Conservation (phyloP, 2,329 filamentous ascomycete species). For the Colletotrichum tamarilloi region DNA sequence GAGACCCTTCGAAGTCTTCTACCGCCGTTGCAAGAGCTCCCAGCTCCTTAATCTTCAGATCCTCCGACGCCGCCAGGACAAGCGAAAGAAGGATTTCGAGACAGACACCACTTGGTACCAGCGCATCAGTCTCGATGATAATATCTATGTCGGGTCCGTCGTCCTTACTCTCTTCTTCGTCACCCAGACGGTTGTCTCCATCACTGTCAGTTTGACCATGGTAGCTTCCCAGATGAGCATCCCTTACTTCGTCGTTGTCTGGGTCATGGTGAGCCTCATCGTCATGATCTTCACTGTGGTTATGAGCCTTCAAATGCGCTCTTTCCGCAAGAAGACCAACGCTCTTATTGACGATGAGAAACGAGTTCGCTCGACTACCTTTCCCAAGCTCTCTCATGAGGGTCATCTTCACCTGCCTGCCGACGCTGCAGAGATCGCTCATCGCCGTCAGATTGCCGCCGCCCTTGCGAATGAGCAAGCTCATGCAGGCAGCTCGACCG, state of each 20-base stretch:
- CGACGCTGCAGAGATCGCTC: conserved; percentile 13
- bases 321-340: conserved; percentile 3
- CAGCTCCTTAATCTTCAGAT: background rate
- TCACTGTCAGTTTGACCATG: conserved; percentile 3
- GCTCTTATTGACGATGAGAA: conserved; percentile 23
- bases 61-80: background rate
- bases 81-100: background rate
- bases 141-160: conserved; percentile 9
- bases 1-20: background rate
- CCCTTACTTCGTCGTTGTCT: conserved; percentile 10
- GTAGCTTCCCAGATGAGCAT: background rate
- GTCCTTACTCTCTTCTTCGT: conserved; percentile 12
- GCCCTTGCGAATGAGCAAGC: background rate
- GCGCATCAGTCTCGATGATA: conserved; percentile 10
- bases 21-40: background rate
- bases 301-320: conserved; percentile 4
- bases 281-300: conserved; percentile 4
- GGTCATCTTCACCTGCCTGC: conserved; percentile 7
- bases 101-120: conserved; percentile 17
- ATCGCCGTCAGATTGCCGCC: conserved; percentile 11
- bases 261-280: conserved; percentile 12
- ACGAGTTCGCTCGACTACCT: background rate
- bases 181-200: background rate
- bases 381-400: background rate
- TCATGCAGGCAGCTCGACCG: background rate